Evolutionary conservation across 768 basidiomycete genomes (phyloP).

Genomic region (Daedalea quercina): DNA sequence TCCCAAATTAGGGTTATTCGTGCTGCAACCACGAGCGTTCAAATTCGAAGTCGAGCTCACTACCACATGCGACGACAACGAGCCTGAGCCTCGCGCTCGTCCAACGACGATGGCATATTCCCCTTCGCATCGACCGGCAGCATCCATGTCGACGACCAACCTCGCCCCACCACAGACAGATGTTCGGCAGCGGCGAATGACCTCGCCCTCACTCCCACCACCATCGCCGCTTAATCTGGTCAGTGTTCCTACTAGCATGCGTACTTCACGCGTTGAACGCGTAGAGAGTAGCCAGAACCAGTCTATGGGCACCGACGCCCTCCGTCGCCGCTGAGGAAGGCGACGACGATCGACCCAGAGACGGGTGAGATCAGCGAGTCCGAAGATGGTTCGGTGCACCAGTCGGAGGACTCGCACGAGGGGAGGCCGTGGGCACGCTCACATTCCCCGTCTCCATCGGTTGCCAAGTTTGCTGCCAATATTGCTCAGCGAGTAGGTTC

Average conservation of each 20-base stretch:
- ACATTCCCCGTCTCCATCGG: slow-evolving; percentile 62
- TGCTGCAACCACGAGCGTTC: too few relatives aligned
- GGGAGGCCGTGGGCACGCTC: slow-evolving; percentile 38
- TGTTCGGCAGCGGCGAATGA: slow-evolving; percentile 30
- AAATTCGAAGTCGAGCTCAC: slow-evolving; percentile 6
- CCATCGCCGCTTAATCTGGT: slow-evolving; percentile 37
- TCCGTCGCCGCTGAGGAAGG: slow-evolving; percentile 68
- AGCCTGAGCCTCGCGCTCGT: slow-evolving; percentile 18
- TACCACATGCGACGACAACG: slow-evolving; percentile 24
- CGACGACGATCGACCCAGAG: slow-evolving; percentile 46
- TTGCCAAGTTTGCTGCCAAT: slow-evolving; percentile 66
- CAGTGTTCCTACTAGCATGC: slow-evolving; percentile 9
- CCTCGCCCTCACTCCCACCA: slow-evolving; percentile 29
- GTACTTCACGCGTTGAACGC: slow-evolving; percentile 8
- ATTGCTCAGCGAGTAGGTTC: slow-evolving; percentile 71
- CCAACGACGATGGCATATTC: slow-evolving; percentile 21
- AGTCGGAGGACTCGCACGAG: slow-evolving; percentile 35
- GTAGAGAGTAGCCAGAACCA: slow-evolving; percentile 33
- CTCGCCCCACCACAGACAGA: slow-evolving; percentile 20
- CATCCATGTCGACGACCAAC: slow-evolving; percentile 18
- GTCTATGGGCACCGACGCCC: slow-evolving; percentile 44
- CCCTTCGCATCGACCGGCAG: slow-evolving; percentile 19
- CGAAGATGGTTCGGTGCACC: slow-evolving; percentile 22
- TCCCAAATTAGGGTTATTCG: too few relatives aligned
- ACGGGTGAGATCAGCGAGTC: slow-evolving; percentile 34